Evolutionary conservation across 1,284 basidiomycete genomes (phyloP), one percentile per base, ranked within the genome.

Genomic region (Trametes versicolor): DNA sequence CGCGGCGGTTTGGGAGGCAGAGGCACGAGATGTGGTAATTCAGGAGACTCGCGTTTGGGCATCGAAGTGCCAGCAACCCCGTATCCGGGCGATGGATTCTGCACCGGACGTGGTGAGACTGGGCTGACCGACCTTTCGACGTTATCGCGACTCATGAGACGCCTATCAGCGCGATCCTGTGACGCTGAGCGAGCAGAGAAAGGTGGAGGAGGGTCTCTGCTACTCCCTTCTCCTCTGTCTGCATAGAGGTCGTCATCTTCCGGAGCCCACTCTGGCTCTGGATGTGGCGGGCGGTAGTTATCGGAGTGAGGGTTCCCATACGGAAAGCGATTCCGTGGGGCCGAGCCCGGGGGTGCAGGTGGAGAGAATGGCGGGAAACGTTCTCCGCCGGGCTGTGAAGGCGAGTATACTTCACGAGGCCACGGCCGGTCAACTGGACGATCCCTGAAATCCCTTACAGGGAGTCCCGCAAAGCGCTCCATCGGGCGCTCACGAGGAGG

Each of bases 281-380:
- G 70, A 37, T 69, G 71, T n/a, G 60, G 56, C 9, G 73, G 73
- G 60, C 74, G 71, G 52, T 76, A 75, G 10, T 66, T 71, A 59
- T 77, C 76, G 47, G 71, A 60, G 12, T 71, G 71, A 15, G 68
- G 68, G 45, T 67, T 70, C 54, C 65, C 51, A 36, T 66, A 69
- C 36, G 70, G 70, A 64, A 71, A 69, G 23, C 71, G 64, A 32
- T 71, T 71, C 29, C 65, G 60, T 49, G 49, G 36, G 47, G 48
- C 62, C 34, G 54, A 64, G 15, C 9, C 29, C 13, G 62, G 53
- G 13, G 62, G 63, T 15, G 69, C 66, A 1, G 60, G 60, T 6
- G 56, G 21, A n/a, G 73, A 69, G 25, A 70, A 67, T 34, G 70
- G 71, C 58, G 74, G 63, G 66, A 71, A 75, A 13, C 68, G 65